Conservation (phyloP, 2,329 filamentous ascomycete genomes). For the Cordyceps militaris region DNA sequence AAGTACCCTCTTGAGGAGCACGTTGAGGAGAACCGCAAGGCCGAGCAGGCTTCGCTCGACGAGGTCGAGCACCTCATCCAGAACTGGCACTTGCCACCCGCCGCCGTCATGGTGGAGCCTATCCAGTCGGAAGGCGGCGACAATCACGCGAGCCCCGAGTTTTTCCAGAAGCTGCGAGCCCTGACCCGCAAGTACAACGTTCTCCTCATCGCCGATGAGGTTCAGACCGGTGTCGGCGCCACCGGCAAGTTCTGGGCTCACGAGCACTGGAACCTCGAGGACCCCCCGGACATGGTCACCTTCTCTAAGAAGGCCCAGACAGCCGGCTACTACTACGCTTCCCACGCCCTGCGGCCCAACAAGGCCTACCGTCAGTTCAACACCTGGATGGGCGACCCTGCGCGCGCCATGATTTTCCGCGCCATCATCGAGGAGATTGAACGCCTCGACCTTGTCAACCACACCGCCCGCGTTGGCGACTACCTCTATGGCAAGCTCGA, state of each 20-base stretch:
- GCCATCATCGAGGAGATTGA: slow-evolving; percentile 79
- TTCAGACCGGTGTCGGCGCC: slow-evolving; percentile 87
- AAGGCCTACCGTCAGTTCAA: slow-evolving; percentile 96
- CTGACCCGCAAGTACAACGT: slow-evolving; percentile 71
- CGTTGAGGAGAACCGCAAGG: slow-evolving; percentile 69
- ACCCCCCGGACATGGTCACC: slow-evolving; percentile 86
- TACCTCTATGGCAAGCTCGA: slow-evolving; percentile 70
- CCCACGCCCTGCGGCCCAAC: slow-evolving; percentile 74
- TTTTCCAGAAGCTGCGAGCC: slow-evolving; percentile 78
- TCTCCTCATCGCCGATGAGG: slow-evolving; percentile 87
- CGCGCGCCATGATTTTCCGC: slow-evolving; percentile 76
- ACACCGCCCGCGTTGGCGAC: slow-evolving; percentile 70
- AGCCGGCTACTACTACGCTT: slow-evolving; percentile 84
- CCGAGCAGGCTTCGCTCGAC: slow-evolving; percentile 72
- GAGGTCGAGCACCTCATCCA: slow-evolving; percentile 78
- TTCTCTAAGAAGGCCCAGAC: slow-evolving; percentile 95
- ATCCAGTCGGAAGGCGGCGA: slow-evolving; percentile 92
- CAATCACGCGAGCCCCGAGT: slow-evolving; percentile 82
- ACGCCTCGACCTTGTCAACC: slow-evolving; percentile 65
- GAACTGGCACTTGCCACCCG: slow-evolving; percentile 70
- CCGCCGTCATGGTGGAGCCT: slow-evolving; percentile 79
- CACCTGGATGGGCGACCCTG: slow-evolving; percentile 94
- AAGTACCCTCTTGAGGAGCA: slow-evolving; percentile 83
- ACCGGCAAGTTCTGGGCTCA: slow-evolving; percentile 96
- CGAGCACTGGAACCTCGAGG: slow-evolving; percentile 79